phyloP scores from a whole-genome alignment of 495 filamentous ascomycete genomes.

The Penicillium macrosclerotiorum region DNA sequence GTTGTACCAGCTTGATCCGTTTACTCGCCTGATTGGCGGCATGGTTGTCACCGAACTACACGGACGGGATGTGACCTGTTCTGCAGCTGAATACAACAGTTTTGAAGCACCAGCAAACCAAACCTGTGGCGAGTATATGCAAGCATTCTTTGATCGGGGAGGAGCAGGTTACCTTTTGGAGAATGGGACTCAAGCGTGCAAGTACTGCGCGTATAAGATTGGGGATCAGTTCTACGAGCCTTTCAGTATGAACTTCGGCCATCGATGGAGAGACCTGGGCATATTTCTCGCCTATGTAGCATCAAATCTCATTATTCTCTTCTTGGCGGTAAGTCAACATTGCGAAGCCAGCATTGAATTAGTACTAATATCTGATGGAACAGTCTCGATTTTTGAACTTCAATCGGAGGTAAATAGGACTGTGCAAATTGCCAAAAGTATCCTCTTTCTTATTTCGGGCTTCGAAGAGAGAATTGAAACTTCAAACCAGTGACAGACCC shows the following conservation, averaged over 20 bases:
- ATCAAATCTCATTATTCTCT: slow-evolving; percentile 74
- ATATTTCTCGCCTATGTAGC: slow-evolving; percentile 71
- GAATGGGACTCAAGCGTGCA: slow-evolving; percentile 60
- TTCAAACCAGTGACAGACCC: too few species aligned
- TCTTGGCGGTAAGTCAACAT: slow-evolving; percentile 48
- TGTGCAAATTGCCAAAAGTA: too few species aligned
- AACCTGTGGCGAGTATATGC: slow-evolving; percentile 72
- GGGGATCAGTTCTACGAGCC: slow-evolving; percentile 75
- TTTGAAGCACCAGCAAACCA: slow-evolving; percentile 61
- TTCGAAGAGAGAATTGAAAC: too few species aligned
- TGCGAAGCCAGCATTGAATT: not conserved
- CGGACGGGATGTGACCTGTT: slow-evolving; percentile 58
- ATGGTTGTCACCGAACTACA: slow-evolving; percentile 76
- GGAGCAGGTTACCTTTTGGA: slow-evolving; percentile 64
- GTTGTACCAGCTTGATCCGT: slow-evolving; percentile 82
- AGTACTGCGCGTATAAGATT: slow-evolving; percentile 74
- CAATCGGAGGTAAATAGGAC: slow-evolving; percentile 51
- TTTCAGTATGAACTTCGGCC: slow-evolving; percentile 59
- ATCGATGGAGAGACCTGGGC: slow-evolving; percentile 77
- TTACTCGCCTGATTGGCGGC: slow-evolving; percentile 77
- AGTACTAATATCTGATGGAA: slow-evolving; percentile 16
- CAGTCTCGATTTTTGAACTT: slow-evolving; percentile 65
- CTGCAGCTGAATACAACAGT: slow-evolving; percentile 51
- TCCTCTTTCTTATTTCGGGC: too few species aligned
- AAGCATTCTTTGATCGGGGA: slow-evolving; percentile 58